phyloP scores from a whole-genome alignment of 1,139 yeast genomes.

The Pichia sp. region DNA sequence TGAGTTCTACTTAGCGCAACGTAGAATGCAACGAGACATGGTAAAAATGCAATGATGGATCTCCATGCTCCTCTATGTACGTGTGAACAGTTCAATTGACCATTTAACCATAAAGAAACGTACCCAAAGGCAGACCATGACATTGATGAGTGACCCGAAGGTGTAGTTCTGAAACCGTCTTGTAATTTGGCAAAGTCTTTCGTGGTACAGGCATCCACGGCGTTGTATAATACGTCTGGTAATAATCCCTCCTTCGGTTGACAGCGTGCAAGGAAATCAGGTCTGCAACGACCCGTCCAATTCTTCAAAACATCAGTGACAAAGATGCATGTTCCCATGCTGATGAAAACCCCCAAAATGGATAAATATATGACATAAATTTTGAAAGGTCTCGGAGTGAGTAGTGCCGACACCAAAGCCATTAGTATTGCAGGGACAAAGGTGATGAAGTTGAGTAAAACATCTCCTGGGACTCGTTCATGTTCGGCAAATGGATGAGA shows the following conservation, averaged over 20 bases:
- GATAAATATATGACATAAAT: slow-evolving; percentile 42
- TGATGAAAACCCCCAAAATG: slow-evolving; percentile 43
- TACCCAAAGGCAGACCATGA: slow-evolving; percentile 64
- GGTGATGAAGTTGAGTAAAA: slow-evolving; percentile 33
- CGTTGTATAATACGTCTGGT: slow-evolving; percentile 35
- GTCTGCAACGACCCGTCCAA: slow-evolving; percentile 76
- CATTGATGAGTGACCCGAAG: slow-evolving; percentile 73
- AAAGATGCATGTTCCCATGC: slow-evolving; percentile 47
- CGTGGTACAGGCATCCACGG: slow-evolving; percentile 47
- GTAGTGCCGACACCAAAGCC: slow-evolving; percentile 27
- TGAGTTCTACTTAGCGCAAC: slow-evolving; percentile 58
- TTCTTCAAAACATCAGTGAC: slow-evolving; percentile 62
- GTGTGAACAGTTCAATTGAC: slow-evolving; percentile 39
- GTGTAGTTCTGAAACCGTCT: slow-evolving; percentile 77
- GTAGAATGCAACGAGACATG: slow-evolving; percentile 38
- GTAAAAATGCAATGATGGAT: slow-evolving; percentile 28
- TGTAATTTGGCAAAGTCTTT: slow-evolving; percentile 28
- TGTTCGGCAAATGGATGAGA: slow-evolving; percentile 66
- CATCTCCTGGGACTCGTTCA: slow-evolving; percentile 48
- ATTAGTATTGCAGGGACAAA: slow-evolving; percentile 37
- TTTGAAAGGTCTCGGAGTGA: slow-evolving; percentile 33
- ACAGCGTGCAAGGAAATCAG: slow-evolving; percentile 72
- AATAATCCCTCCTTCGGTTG: slow-evolving; percentile 38
- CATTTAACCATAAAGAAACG: slow-evolving; percentile 54
- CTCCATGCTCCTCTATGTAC: slow-evolving; percentile 33